Evolutionary conservation across 2,329 filamentous ascomycete species (phyloP).

Genomic region (Leptographium lundbergii): DNA sequence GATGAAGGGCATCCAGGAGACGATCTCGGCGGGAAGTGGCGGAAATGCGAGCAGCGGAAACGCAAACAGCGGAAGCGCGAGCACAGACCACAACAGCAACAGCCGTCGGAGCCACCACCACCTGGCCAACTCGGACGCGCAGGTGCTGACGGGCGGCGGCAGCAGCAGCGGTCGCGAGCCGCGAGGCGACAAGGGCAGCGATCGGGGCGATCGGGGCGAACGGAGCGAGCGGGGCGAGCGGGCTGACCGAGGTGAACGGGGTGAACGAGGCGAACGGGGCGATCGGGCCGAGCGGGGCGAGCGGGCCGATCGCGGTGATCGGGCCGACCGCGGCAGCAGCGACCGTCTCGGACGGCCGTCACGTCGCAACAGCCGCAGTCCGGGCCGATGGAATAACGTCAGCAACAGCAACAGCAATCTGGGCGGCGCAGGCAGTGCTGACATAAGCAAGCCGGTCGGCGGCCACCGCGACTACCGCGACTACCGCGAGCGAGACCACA

Average conservation of each 20-base stretch:
- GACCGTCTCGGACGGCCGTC: slow-evolving; percentile 19
- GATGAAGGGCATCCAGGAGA: slow-evolving; percentile 40
- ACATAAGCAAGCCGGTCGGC: background rate
- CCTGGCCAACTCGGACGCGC: slow-evolving; percentile 41
- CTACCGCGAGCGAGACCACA: slow-evolving; percentile 10
- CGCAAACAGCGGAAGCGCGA: slow-evolving; percentile 18
- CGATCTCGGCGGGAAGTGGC: slow-evolving; percentile 23
- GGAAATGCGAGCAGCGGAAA: slow-evolving; percentile 18
- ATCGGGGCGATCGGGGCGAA: slow-evolving; percentile 13
- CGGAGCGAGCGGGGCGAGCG: slow-evolving; percentile 9
- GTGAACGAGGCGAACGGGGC: slow-evolving; percentile 17
- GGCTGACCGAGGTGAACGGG: background rate
- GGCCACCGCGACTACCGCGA: background rate
- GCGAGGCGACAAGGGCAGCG: background rate
- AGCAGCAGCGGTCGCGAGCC: background rate
- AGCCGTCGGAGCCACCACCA: slow-evolving; percentile 25
- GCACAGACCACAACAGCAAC: slow-evolving; percentile 16
- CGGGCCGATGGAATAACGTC: background rate
- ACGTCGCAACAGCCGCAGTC: slow-evolving; percentile 1
- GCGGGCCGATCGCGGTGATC: slow-evolving; percentile 22
- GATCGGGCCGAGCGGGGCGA: slow-evolving; percentile 20
- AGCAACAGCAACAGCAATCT: background rate
- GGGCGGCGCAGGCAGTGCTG: too few species aligned
- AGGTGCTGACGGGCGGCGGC: slow-evolving; percentile 38
- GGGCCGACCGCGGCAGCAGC: slow-evolving; percentile 14